Evolutionary conservation across 2,329 filamentous ascomycete genomes (phyloP), one percentile per base, ranked within the genome.

Genomic region (Leptographium wingfieldii): DNA sequence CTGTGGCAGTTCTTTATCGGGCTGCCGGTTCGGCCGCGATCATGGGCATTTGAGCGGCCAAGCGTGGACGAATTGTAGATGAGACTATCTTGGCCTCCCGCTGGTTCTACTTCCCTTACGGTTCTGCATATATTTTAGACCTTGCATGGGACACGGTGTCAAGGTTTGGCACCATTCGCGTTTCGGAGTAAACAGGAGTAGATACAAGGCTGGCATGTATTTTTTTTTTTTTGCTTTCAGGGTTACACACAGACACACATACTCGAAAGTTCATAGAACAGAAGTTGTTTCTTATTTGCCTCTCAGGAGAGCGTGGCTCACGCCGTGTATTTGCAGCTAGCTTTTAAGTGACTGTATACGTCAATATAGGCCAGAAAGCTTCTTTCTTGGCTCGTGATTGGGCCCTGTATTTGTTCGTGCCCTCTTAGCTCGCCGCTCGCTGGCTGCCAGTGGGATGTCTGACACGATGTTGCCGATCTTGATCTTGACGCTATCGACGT

Each of bases 401-500:
- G 6, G 12, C 3, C 14, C 25, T 19, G 49, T 27, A 29, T n/a
- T 40, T 14, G n/a, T 55, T 11, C 38, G 19, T 5, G 27, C 25
- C 19, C 38, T 48, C n/a, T n/a, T 56, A 40, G 55, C 29, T 6
- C 22, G 58, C 27, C 59, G 25, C n/a, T 60, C 40, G 9, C n/a
- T 22, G 10, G 25, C 12, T 5, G 56, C 33, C 43, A 67, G 55
- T 9, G 66, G 58, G 5, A 84, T 68, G 59, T 77, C 76, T 10
- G 76, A 81, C 22, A 92, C 80, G 19, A 77, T 72, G 67, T 91
- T 92, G 6, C 88, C 88, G 67, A 91, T 84, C 73, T 91, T 92
- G 40, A 77, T 80, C 72, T 91, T 92, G 63, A 92, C 72, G 10
- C 79, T 80, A 9, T 78, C 72, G 55, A 90, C 82, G 1, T 64